A percentile compares a stretch with the other conserved stretches of the same genome.
Conservation (phyloP, 2,329 filamentous ascomycete species). For the Aspergillus persii region DNA sequence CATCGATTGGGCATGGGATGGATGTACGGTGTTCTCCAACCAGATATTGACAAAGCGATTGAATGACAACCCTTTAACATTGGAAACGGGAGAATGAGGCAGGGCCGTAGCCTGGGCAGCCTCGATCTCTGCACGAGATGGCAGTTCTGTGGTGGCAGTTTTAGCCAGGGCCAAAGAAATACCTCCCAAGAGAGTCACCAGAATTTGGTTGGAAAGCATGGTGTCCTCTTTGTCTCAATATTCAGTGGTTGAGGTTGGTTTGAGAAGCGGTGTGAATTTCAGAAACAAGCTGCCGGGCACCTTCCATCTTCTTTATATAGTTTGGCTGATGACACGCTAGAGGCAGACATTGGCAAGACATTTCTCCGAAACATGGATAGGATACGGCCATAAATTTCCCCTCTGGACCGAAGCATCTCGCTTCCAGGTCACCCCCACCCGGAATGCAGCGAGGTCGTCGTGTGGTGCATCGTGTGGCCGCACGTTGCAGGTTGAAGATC, state of each 20-base stretch:
- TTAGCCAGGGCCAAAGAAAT: slow-evolving; percentile 18
- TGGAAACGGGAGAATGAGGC: slow-evolving; percentile 59
- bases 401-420: background rate
- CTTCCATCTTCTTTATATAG: background rate
- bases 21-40: slow-evolving; percentile 68
- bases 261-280: background rate
- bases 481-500: slow-evolving; percentile 14
- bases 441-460: background rate
- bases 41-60: slow-evolving; percentile 71
- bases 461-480: background rate
- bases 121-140: slow-evolving; percentile 26
- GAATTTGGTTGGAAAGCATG: slow-evolving; percentile 20
- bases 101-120: slow-evolving; percentile 54
- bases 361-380: background rate
- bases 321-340: background rate
- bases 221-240: background rate
- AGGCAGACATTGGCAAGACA: background rate
- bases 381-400: background rate
- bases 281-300: background rate
- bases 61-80: slow-evolving; percentile 69
- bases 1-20: background rate
- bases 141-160: slow-evolving; percentile 24
- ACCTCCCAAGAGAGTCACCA: slow-evolving; percentile 23
- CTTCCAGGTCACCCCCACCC: background rate
- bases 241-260: background rate